Percentiles rank a stretch among this genome's conserved stretches.
Evolutionary conservation across 768 basidiomycete species (phyloP).

Genomic region (Calocybe cyanea): DNA sequence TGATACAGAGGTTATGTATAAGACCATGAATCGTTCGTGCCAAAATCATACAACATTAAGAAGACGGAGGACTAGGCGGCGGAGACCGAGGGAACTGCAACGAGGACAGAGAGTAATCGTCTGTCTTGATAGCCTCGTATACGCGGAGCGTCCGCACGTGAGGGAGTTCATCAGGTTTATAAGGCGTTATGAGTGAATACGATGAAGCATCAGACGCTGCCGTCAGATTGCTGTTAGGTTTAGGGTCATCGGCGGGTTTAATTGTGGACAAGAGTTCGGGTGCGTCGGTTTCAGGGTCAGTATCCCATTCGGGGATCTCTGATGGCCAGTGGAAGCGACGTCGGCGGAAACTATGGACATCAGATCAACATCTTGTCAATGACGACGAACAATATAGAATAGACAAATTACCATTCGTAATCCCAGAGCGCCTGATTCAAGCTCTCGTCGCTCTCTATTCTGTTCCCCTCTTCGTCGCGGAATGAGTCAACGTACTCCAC

Average conservation of each 20-base stretch:
- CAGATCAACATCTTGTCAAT: too few species aligned
- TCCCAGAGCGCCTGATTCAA: constrained; percentile 45
- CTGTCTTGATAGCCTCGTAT: constrained; percentile 44
- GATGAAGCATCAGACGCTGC: constrained; percentile 12
- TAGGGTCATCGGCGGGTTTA: constrained; percentile 17
- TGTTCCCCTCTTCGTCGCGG: constrained; percentile 33
- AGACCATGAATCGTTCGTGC: neutral
- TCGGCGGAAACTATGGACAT: constrained; percentile 56
- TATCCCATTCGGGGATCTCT: constrained; percentile 30
- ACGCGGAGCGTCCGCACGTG: constrained; percentile 52
- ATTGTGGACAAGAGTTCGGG: constrained; percentile 13
- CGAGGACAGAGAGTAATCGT: constrained; percentile 17
- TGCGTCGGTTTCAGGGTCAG: constrained; percentile 19
- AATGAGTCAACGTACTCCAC: constrained; percentile 40
- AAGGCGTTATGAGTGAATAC: too few species aligned
- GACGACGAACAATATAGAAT: constrained; percentile 2
- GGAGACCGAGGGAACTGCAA: constrained; percentile 19
- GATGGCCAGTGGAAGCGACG: constrained; percentile 67
- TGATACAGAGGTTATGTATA: constrained; percentile 6
- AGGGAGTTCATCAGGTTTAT: constrained; percentile 35
- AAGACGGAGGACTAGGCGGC: constrained; percentile 13
- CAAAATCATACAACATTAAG: too few species aligned
- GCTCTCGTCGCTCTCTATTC: constrained; percentile 30
- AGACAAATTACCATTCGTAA: constrained; percentile 50
- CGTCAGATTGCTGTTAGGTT: constrained; percentile 14